A percentile compares a stretch with the other conserved stretches of the same genome.
These are phyloP conservation scores for Xylogone sp. DNA, from an alignment of 2,329 filamentous ascomycete genomes.

Conservation along the genomic window DNA sequence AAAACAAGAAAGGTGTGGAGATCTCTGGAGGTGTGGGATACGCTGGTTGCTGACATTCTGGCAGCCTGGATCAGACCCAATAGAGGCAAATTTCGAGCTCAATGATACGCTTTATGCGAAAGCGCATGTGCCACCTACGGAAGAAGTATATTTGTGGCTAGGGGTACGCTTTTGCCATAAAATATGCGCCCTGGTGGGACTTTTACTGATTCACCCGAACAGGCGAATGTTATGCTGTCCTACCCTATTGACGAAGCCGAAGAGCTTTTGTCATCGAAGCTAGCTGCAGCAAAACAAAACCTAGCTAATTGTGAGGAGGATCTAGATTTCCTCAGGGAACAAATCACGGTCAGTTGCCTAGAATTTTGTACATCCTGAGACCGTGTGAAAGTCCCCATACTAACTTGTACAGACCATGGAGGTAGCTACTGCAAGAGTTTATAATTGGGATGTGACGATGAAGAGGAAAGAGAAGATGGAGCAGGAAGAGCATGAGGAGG, in stretches of 20 bases:
- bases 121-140: conserved; percentile 73
- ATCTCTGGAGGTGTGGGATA: neutral
- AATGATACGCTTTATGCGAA: conserved; percentile 95
- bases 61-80: conserved; percentile 53
- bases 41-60: neutral
- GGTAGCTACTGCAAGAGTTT: conserved; percentile 93
- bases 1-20: conserved; percentile 64
- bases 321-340: conserved; percentile 89
- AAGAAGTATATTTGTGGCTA: conserved; percentile 97
- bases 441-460: conserved; percentile 98
- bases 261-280: conserved; percentile 70
- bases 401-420: conserved; percentile 55
- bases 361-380: neutral
- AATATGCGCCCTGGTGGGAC: neutral
- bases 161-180: conserved; percentile 53
- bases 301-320: conserved; percentile 92
- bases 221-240: conserved; percentile 96
- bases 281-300: conserved; percentile 74
- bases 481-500: conserved; percentile 39
- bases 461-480: conserved; percentile 84
- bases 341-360: conserved; percentile 73
- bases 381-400: neutral
- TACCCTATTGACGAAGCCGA: conserved; percentile 90
- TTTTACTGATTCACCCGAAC: conserved; percentile 11
- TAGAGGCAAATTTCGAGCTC: conserved; percentile 92